These are phyloP conservation scores for Coniophora puteana DNA, from an alignment of 1,284 basidiomycete species.

Conservation along the genomic window DNA sequence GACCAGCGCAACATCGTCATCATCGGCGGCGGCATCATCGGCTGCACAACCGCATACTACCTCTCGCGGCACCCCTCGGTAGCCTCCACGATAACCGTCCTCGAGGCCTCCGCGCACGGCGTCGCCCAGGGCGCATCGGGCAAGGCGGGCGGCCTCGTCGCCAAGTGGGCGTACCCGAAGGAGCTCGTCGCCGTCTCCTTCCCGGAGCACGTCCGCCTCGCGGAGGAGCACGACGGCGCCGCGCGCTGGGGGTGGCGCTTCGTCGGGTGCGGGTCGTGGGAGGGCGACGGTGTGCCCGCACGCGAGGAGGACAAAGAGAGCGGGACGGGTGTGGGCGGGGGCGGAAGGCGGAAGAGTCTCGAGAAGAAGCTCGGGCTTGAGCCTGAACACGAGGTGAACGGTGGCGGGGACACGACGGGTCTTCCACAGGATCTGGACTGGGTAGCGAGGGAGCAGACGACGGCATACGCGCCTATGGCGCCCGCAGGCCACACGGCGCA, in stretches of 20 bases:
- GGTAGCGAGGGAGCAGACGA: conserved; percentile 57
- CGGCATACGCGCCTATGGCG: conserved; percentile 62
- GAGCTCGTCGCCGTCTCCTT: conserved; percentile 81
- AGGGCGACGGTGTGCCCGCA: conserved; percentile 54
- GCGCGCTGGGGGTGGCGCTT: conserved; percentile 83
- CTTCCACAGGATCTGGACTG: conserved; percentile 62
- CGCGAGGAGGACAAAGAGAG: too few species aligned
- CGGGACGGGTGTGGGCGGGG: conserved; percentile 26
- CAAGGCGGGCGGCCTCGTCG: conserved; percentile 91
- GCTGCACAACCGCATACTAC: conserved; percentile 85
- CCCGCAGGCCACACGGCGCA: conserved; percentile 64
- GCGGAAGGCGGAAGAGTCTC: conserved; percentile 40
- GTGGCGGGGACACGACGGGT: conserved; percentile 29
- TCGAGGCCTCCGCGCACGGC: conserved; percentile 75
- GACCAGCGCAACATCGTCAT: conserved; percentile 34
- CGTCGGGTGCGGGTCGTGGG: conserved; percentile 65
- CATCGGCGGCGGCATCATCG: conserved; percentile 71
- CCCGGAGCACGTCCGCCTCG: conserved; percentile 74
- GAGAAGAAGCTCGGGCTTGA: conserved; percentile 54
- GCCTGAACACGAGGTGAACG: conserved; percentile 12
- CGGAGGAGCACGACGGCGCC: conserved; percentile 67
- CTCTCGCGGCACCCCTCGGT: conserved; percentile 57
- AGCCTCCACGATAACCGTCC: conserved; percentile 48
- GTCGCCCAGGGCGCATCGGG: conserved; percentile 79
- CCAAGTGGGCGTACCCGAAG: conserved; percentile 74